phyloP scores from a whole-genome alignment of 2,329 filamentous ascomycete genomes.

The Calonectria multiphialidica region DNA sequence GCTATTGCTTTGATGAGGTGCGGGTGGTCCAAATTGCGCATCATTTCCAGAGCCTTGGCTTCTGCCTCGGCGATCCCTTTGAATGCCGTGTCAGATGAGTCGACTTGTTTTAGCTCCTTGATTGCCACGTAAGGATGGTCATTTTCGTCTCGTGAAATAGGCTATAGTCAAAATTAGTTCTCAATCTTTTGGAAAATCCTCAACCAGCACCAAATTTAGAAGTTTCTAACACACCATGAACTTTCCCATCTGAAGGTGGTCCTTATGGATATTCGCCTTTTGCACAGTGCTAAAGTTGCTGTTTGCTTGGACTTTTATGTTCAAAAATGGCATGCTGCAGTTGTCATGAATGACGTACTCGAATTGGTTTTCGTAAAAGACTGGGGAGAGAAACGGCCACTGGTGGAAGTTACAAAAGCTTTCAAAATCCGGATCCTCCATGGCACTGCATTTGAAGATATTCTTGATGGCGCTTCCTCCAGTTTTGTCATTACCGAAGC shows the following conservation, averaged over 20 bases:
- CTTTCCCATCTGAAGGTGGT: constrained; percentile 7
- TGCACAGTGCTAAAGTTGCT: constrained; percentile 30
- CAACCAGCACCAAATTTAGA: no score
- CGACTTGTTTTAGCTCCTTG: constrained; percentile 24
- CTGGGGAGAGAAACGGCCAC: background rate
- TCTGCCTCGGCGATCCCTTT: background rate
- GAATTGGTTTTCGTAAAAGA: background rate
- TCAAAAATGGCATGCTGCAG: constrained; percentile 15
- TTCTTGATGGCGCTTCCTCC: background rate
- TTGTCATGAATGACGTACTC: background rate
- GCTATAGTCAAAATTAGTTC: background rate
- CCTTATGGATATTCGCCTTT: constrained; percentile 18
- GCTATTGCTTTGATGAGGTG: constrained; percentile 25
- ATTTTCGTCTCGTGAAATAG: background rate
- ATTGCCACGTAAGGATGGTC: constrained; percentile 14
- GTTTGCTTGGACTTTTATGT: background rate
- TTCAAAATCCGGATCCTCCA: background rate
- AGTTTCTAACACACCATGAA: background rate
- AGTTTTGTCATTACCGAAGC: background rate
- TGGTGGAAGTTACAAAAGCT: background rate
- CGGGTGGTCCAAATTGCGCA: constrained; percentile 11
- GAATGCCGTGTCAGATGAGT: constrained; percentile 9
- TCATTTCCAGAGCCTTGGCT: constrained; percentile 18
- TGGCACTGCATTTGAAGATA: background rate
- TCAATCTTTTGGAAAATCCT: no score